Evolutionary conservation across 305 asterid species (phyloP).

Genomic region (Fraxinus paxiana): DNA sequence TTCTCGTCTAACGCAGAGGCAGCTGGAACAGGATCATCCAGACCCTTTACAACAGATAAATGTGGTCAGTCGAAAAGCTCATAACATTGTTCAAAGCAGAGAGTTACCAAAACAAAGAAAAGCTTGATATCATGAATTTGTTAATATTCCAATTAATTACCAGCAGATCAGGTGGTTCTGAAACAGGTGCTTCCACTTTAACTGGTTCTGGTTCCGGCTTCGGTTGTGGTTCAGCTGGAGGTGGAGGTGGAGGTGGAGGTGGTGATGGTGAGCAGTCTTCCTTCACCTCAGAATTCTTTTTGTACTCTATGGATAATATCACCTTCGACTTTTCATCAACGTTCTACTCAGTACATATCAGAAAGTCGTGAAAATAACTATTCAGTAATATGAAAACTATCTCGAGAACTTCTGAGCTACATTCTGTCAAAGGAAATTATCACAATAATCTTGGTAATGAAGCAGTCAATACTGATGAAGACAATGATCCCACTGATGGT

Average conservation of each 20-base stretch:
- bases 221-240: slow-evolving; percentile 39
- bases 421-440: no score
- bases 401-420: not conserved
- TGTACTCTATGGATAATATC: slow-evolving; percentile 71
- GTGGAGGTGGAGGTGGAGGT: not conserved
- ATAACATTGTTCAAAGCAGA: not conserved
- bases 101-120: not conserved
- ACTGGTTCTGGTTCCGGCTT: slow-evolving; percentile 52
- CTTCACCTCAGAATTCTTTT: slow-evolving; percentile 55
- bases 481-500: no score
- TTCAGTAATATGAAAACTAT: not conserved
- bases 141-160: slow-evolving; percentile 31
- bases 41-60: slow-evolving; percentile 44
- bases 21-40: slow-evolving; percentile 66
- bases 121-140: not conserved
- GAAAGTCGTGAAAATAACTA: not conserved
- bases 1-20: slow-evolving; percentile 78
- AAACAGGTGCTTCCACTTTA: slow-evolving; percentile 52
- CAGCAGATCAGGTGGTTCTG: slow-evolving; percentile 68
- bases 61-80: slow-evolving; percentile 4
- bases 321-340: slow-evolving; percentile 67
- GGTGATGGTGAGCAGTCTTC: slow-evolving; percentile 53
- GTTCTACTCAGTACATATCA: slow-evolving; percentile 25
- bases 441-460: no score
- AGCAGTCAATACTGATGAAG: no score